Evolutionary conservation across 2,329 filamentous ascomycete genomes (phyloP), one percentile per base, ranked within the genome.

Genomic region (Ophiocordyceps polyrhachis-furcata): DNA sequence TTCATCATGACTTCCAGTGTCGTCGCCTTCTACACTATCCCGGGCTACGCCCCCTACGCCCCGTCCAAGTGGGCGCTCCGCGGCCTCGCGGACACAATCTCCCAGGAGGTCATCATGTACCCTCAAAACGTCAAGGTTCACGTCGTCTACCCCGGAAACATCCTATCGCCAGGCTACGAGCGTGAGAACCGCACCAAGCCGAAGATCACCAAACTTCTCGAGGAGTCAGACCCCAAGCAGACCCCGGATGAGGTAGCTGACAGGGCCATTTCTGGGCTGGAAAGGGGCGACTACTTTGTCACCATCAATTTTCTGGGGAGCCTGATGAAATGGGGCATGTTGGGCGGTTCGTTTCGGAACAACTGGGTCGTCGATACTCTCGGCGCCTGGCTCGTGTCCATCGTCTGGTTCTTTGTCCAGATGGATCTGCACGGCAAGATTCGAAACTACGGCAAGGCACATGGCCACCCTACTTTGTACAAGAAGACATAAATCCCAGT

Each of bases 1-100:
- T 71, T 98, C 50, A 76, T 98, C 57, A 84, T 96, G 63, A 96
- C 91, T 1, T 79, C 80, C 15, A 91, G 83, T 20, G 73, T 81
- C 6, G 64, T 80, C 17, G 82, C 82, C 2, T 81, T 94, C 53
- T 79, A 81, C 53, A 75, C 84, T 13, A 61, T 94, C 31, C 74
- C 80, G 13, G 91, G 91, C 23, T 98, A 98, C 62, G 72, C 70
- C 0, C 74, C 85, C 0, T 98, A 98, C 62, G 74, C 79, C 1
- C 85, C 89, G 3, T 71, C 81, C 46, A 98, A 98, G 65, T 79
- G 80, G 45, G 91, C 91, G 1, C 69, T 98, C 51, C 79, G 86
- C 47, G 81, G 78, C 15, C 70, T 98, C 14, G 82, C 83, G 45
- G 91, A 98, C 58, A 81, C 79, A 0, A 68, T 98, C 43, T 77